Base-by-base conservation (phyloP, 331 rosid species). In the Malus hybrid region DNA sequence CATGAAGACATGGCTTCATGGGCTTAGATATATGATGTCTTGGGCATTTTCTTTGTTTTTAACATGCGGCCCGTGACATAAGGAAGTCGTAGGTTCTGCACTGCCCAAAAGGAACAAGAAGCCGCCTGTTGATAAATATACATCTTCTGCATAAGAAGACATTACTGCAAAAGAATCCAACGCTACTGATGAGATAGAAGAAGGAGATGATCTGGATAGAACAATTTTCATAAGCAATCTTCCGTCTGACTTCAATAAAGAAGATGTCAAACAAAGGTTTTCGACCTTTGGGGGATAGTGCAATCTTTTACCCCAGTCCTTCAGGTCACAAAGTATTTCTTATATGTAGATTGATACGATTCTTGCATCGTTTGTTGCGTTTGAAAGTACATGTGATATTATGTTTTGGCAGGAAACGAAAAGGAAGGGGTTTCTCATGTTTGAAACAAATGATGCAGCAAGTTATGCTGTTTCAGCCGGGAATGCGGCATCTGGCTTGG, bases 351-450 rank as follows among this genome's bases (percentile, higher is more conserved):
- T 78, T 69, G 64, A 19, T 27, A 36, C 48, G 48, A 36, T 57
- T 85, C 64, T 60, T 66, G 71, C 82, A 70, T 74, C 48, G 14
- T 19, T 27, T 24, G 52, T 78, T 67, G 16, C 10, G 44, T 63
- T 79, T 67, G 63, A 16, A 69, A 29, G 52, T 52, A 33, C 19
- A 60, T 28, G 73, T 83, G 22, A 65, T 39, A 62, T 69, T 70
- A 46, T 77, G 52, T 85, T 80, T 33, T 77, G 85, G 78, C 87
- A 94, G 99, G 86, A 95, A 97, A 74, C 97, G 93, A 24, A 89
- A 81, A 80, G 97, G 99, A 69, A 92, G 97, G 99, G 97, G 79
- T 94, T 92, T 86, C 96, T 94, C 15, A 92, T 84, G 84, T 94
- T 94, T 75, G 89, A 92, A 82, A 87, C 91, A 1, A 65, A 22